phyloP scores from a whole-genome alignment of 2,329 filamentous ascomycete species.

The Aureobasidium sp. region DNA sequence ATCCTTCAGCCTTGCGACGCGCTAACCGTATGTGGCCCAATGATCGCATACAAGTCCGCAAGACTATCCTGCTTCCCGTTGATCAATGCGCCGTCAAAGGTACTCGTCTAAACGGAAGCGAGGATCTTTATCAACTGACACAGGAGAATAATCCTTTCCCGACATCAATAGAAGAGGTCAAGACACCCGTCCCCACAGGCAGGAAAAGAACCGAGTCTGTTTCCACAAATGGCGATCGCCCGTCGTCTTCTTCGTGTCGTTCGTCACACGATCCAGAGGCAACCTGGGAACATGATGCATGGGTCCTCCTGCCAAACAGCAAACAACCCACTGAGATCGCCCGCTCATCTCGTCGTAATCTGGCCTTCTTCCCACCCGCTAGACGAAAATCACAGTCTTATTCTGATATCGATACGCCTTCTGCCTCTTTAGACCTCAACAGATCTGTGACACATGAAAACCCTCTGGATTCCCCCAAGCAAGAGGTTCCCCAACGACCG shows the following conservation, averaged over 20 bases:
- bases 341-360: conserved; percentile 66
- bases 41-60: conserved; percentile 78
- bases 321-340: conserved; percentile 73
- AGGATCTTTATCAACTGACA: conserved; percentile 25
- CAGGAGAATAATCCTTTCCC: conserved; percentile 11
- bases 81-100: conserved; percentile 83
- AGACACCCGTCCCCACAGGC: conserved; percentile 16
- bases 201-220: conserved; percentile 28
- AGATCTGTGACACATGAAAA: conserved; percentile 31
- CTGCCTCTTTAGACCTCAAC: conserved; percentile 54
- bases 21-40: conserved; percentile 93
- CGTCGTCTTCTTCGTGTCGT: conserved; percentile 29
- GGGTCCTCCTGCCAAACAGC: conserved; percentile 71
- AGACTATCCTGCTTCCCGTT: conserved; percentile 74
- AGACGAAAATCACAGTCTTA: conserved; percentile 74
- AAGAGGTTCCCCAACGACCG: conserved; percentile 32
- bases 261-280: conserved; percentile 47
- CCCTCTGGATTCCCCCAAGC: conserved; percentile 24
- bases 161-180: conserved; percentile 13
- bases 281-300: conserved; percentile 80
- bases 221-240: conserved; percentile 27
- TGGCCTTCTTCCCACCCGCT: conserved; percentile 88
- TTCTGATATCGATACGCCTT: conserved; percentile 55
- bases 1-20: conserved; percentile 72
- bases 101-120: conserved; percentile 40